Conservation (phyloP, 1,284 basidiomycete species). For the Trametes sp. region DNA sequence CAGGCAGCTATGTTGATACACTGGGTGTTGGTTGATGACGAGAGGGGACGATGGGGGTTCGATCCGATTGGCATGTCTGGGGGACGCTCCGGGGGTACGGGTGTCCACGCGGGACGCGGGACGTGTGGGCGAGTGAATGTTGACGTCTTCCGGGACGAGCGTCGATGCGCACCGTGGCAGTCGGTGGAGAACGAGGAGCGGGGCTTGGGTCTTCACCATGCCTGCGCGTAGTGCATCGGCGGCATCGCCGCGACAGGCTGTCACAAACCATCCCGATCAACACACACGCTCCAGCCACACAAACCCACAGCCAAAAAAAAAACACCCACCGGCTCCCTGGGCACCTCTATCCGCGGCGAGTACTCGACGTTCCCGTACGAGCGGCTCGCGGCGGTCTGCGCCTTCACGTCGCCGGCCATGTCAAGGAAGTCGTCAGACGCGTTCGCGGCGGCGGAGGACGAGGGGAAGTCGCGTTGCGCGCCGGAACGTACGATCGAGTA, state of each 20-base stretch:
- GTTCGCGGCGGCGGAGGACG: background rate
- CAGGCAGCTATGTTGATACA: conserved; percentile 17
- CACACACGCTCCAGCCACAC: too few species aligned
- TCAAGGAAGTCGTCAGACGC: conserved; percentile 11
- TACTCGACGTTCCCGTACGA: conserved; percentile 14
- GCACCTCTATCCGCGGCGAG: conserved; percentile 22
- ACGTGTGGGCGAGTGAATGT: too few species aligned
- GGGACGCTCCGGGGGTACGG: background rate
- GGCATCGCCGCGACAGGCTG: conserved; percentile 7
- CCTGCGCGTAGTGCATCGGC: conserved; percentile 23
- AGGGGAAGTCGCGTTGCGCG: background rate
- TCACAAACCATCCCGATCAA: background rate
- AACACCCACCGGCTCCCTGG: conserved; percentile 22
- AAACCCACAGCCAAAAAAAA: background rate
- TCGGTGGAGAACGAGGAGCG: background rate
- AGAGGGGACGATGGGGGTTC: background rate
- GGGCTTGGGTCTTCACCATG: conserved; percentile 9
- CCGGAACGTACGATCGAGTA: conserved; percentile 23
- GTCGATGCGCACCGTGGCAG: too few species aligned
- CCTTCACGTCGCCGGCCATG: conserved; percentile 6
- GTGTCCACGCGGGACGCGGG: too few species aligned
- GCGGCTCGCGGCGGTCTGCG: background rate
- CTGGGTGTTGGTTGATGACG: background rate
- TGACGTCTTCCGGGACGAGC: too few species aligned
- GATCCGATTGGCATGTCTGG: background rate